phyloP scores from a whole-genome alignment of 2,329 filamentous ascomycete genomes.

The Alternaria incomplexa region DNA sequence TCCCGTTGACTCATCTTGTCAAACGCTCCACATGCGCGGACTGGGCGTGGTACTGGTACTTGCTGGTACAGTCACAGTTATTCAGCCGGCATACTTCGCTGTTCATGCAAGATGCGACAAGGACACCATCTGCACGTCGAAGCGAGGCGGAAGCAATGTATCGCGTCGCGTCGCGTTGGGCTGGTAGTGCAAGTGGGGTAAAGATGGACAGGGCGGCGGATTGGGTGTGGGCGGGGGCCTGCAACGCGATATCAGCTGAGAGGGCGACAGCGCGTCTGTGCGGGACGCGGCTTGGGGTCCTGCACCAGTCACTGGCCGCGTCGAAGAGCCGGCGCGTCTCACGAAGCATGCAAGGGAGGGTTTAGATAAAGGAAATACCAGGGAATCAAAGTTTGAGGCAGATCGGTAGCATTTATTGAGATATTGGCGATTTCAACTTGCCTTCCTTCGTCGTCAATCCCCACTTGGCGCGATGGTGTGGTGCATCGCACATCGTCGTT shows the following conservation, averaged over 20 bases:
- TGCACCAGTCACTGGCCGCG: slow-evolving; percentile 5
- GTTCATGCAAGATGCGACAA: background rate
- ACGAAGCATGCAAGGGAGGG: background rate
- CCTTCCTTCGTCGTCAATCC: background rate
- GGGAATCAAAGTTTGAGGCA: background rate
- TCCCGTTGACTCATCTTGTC: background rate
- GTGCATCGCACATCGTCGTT: background rate
- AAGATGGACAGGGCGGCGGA: slow-evolving; percentile 1
- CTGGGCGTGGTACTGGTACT: background rate
- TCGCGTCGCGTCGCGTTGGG: background rate
- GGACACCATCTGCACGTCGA: background rate
- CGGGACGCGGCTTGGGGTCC: slow-evolving; percentile 11
- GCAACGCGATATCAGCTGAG: slow-evolving; percentile 45
- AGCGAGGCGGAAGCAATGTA: background rate
- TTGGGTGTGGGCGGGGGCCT: background rate
- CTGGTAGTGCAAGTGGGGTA: background rate
- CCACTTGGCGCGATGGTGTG: background rate
- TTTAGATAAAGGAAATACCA: background rate
- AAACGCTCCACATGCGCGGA: background rate
- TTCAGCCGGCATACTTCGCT: background rate
- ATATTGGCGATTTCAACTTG: background rate
- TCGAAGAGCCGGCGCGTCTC: slow-evolving; percentile 3
- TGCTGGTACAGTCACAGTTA: background rate
- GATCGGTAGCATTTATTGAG: background rate
- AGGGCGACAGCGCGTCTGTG: slow-evolving; percentile 33